These are phyloP conservation scores for Harringtonia lauricola DNA, from an alignment of 2,329 filamentous ascomycete species.

Conservation along the genomic window DNA sequence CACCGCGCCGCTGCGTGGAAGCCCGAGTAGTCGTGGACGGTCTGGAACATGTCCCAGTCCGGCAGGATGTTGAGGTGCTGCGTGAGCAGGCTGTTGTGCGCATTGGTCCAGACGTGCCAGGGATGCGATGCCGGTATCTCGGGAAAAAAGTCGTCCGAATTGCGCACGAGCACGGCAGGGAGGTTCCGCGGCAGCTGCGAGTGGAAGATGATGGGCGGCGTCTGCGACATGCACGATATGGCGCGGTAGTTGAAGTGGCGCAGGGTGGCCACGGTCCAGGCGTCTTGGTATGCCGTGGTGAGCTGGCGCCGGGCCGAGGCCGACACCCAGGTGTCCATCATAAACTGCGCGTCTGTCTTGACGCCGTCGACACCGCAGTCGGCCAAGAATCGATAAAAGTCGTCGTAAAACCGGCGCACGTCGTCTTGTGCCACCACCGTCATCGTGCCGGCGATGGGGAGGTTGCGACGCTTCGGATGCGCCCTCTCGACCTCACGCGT, in stretches of 20 bases:
- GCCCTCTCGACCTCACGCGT: slow-evolving; percentile 50
- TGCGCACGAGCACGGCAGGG: slow-evolving; percentile 65
- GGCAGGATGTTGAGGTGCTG: slow-evolving; percentile 79
- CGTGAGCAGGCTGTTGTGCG: slow-evolving; percentile 75
- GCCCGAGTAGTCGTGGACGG: slow-evolving; percentile 53
- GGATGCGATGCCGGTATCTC: slow-evolving; percentile 69
- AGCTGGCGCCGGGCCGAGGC: slow-evolving; percentile 61
- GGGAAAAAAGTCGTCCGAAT: slow-evolving; percentile 89
- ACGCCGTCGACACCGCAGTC: slow-evolving; percentile 70
- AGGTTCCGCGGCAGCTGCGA: slow-evolving; percentile 69
- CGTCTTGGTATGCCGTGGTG: slow-evolving; percentile 68
- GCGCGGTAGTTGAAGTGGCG: slow-evolving; percentile 66
- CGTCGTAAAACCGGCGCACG: slow-evolving; percentile 66
- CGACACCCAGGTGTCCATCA: slow-evolving; percentile 63
- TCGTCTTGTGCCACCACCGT: slow-evolving; percentile 66
- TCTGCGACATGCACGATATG: slow-evolving; percentile 92
- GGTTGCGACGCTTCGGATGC: slow-evolving; percentile 31
- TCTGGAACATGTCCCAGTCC: slow-evolving; percentile 68
- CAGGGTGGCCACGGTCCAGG: slow-evolving; percentile 70
- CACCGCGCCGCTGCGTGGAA: slow-evolving; percentile 89
- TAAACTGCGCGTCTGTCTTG: slow-evolving; percentile 90
- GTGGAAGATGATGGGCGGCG: slow-evolving; percentile 77
- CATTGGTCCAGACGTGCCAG: slow-evolving; percentile 94
- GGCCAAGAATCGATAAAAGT: slow-evolving; percentile 79
- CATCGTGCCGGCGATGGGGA: slow-evolving; percentile 52